These are phyloP conservation scores for Hypoxylon subgilvum DNA, from an alignment of 495 filamentous ascomycete genomes.

Conservation along the genomic window DNA sequence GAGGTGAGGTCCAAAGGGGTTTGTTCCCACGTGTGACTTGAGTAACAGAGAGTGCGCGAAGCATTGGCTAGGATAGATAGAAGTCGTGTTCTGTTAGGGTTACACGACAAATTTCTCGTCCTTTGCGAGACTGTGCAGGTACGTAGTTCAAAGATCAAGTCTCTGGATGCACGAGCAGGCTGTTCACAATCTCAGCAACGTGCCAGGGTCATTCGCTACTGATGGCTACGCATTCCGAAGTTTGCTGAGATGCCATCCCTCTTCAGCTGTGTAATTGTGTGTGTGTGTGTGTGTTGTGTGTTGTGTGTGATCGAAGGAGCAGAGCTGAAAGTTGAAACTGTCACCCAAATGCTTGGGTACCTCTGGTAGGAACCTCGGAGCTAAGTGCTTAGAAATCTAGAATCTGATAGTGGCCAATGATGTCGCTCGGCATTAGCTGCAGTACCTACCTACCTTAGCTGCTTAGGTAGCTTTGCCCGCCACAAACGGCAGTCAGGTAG, in stretches of 20 bases:
- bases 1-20: neutral
- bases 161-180: too few species aligned
- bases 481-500: conserved; percentile 43
- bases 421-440: neutral
- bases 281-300: too few species aligned
- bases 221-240: neutral
- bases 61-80: too few species aligned
- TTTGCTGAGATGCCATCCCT: too few species aligned
- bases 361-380: neutral
- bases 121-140: conserved; percentile 6
- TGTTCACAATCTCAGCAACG: too few species aligned
- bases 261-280: too few species aligned
- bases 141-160: conserved; percentile 4
- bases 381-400: neutral
- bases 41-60: neutral
- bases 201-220: too few species aligned
- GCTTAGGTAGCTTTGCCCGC: conserved; percentile 13
- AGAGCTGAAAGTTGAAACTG: too few species aligned
- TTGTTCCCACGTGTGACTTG: too few species aligned
- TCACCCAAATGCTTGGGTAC: too few species aligned
- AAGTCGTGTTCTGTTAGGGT: conserved; percentile 1
- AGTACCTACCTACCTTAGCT: too few species aligned
- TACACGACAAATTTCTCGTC: neutral
- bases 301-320: too few species aligned
- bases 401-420: conserved; percentile 33